Evolutionary conservation across 148 eudicot species (phyloP).

Genomic region (Linanthus parryae): DNA sequence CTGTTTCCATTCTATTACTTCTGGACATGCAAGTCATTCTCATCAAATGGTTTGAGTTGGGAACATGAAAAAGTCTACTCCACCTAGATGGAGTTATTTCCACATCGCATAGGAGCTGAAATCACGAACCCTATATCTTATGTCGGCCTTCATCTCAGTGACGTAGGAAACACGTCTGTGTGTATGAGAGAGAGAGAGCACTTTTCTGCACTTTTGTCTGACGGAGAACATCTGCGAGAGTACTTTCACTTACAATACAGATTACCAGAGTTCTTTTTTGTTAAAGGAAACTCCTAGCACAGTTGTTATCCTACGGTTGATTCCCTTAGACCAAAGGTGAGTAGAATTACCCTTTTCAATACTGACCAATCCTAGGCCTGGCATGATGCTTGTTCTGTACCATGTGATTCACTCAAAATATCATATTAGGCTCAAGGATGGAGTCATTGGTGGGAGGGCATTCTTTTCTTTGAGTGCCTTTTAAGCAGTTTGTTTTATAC

Average conservation of each 20-base stretch:
- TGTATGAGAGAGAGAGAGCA: background rate
- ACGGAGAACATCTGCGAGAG: background rate
- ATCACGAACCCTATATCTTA: constrained; percentile 4
- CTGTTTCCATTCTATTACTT: no score
- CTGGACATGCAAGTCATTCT: no score
- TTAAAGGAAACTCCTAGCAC: constrained; percentile 5
- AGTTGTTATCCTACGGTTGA: background rate
- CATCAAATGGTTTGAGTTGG: no score
- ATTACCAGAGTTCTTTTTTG: background rate
- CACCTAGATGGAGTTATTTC: constrained; percentile 1
- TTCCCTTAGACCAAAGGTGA: background rate
- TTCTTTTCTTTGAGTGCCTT: background rate
- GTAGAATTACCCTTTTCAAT: background rate
- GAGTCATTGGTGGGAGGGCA: background rate
- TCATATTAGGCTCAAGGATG: constrained; percentile 2
- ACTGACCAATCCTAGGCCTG: constrained; percentile 3
- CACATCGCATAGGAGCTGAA: background rate
- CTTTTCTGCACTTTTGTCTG: constrained; percentile 7
- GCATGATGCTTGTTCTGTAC: background rate
- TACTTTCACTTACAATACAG: background rate
- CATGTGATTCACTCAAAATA: constrained; percentile 6
- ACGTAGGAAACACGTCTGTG: background rate
- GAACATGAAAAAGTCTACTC: background rate
- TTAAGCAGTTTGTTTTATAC: background rate
- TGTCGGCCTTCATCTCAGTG: background rate